phyloP scores from a whole-genome alignment of 192 early-diverging fungal genomes.

The Pecoramyces ruminantium region DNA sequence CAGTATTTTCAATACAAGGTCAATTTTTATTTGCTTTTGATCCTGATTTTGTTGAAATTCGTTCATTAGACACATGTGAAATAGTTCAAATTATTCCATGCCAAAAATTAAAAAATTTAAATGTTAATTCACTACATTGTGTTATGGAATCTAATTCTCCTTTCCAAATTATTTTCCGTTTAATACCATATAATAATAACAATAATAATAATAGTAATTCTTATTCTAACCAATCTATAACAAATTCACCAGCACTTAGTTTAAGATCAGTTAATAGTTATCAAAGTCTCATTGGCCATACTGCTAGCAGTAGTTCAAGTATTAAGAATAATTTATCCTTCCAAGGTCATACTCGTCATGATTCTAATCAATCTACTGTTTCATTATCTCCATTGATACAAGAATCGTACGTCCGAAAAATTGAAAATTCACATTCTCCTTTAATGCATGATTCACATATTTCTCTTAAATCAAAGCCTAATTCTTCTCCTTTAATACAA shows the following conservation, averaged over 20 bases:
- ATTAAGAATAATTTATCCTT: neutral
- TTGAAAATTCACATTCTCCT: neutral
- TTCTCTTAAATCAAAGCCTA: neutral
- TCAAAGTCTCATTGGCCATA: neutral
- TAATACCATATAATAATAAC: neutral
- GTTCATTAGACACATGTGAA: conserved; percentile 56
- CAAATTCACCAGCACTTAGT: neutral
- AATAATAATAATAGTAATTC: no score
- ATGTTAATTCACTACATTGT: neutral
- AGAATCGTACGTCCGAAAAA: neutral
- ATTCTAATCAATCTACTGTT: neutral
- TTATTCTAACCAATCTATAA: neutral
- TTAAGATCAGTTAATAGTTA: neutral
- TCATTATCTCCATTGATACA: neutral
- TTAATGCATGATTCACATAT: neutral
- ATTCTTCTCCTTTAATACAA: no score
- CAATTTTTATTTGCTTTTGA: conserved; percentile 79
- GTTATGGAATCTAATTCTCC: neutral
- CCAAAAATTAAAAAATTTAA: neutral
- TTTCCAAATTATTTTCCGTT: neutral
- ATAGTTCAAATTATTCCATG: conserved; percentile 44
- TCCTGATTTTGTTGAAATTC: conserved; percentile 74
- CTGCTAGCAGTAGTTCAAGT: neutral
- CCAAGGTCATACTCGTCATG: neutral
- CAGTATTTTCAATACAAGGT: conserved; percentile 33